phyloP scores from a whole-genome alignment of 192 early-diverging fungal species.

The Lobosporangium transversale region DNA sequence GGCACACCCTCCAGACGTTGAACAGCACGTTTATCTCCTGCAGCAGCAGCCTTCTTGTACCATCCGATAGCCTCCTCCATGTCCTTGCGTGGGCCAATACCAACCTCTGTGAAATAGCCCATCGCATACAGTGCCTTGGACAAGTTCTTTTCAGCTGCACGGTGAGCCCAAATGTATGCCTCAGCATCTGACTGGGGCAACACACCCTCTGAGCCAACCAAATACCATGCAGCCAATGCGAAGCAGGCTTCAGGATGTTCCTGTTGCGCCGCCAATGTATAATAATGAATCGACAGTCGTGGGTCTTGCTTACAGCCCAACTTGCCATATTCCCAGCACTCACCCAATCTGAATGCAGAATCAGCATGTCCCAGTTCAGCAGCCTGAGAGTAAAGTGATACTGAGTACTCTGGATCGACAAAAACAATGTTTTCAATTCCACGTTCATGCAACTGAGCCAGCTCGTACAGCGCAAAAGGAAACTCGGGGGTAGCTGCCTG shows the following conservation, averaged over 20 bases:
- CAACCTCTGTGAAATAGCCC: conserved; percentile 73
- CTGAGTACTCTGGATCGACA: conserved; percentile 70
- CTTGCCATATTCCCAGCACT: conserved; percentile 73
- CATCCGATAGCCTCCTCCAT: conserved; percentile 63
- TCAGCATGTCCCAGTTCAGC: conserved; percentile 73
- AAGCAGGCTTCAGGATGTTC: conserved; percentile 72
- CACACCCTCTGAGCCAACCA: conserved; percentile 65
- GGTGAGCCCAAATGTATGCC: conserved; percentile 70
- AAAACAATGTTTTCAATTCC: conserved; percentile 69
- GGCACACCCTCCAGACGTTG: conserved; percentile 64
- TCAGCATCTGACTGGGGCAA: conserved; percentile 70
- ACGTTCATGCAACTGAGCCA: conserved; percentile 65
- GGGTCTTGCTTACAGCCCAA: conserved; percentile 64
- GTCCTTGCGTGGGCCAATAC: conserved; percentile 68
- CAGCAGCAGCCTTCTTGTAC: conserved; percentile 74
- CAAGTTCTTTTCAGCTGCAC: conserved; percentile 67
- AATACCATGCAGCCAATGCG: conserved; percentile 72
- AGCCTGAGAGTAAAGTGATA: conserved; percentile 69
- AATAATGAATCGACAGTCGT: conserved; percentile 65
- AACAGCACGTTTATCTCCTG: conserved; percentile 68
- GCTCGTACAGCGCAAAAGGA: conserved; percentile 68
- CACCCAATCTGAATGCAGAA: conserved; percentile 68
- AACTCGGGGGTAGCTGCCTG: conserved; percentile 67
- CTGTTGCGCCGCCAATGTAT: conserved; percentile 70
- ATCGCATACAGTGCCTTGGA: conserved; percentile 72